Conservation (phyloP, 1,284 basidiomycete genomes). For the Coriolopsis trogii region DNA sequence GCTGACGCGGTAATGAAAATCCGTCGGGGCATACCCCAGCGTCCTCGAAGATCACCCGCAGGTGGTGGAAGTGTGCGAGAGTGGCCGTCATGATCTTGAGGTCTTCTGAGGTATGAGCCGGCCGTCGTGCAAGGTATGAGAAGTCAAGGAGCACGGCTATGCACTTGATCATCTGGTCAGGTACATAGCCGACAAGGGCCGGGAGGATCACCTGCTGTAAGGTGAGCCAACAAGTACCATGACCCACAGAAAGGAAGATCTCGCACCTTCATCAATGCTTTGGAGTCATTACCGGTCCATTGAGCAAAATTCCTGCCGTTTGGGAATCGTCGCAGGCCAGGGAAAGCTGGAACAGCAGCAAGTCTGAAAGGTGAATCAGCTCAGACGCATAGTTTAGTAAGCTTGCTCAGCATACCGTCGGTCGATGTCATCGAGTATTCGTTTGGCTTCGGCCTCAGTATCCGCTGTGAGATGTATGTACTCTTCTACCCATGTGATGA, state of each 20-base stretch:
- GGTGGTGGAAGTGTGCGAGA: constrained; percentile 12
- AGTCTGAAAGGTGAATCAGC: neutral
- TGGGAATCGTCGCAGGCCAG: constrained; percentile 19
- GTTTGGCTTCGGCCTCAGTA: neutral
- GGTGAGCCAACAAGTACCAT: neutral
- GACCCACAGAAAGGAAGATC: too few species aligned
- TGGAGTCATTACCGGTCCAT: constrained; percentile 27
- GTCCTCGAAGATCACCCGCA: constrained; percentile 8
- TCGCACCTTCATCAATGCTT: constrained; percentile 29
- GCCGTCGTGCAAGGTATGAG: constrained; percentile 14
- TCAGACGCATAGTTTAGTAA: neutral
- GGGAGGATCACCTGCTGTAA: constrained; percentile 13
- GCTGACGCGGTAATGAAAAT: constrained; percentile 23
- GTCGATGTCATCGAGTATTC: constrained; percentile 24
- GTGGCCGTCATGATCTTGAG: neutral
- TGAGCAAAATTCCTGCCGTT: constrained; percentile 22
- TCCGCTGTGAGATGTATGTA: neutral
- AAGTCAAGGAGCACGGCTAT: constrained; percentile 16
- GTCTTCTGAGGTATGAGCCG: neutral
- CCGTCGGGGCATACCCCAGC: constrained; percentile 7
- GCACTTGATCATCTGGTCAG: constrained; percentile 5
- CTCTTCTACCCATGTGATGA: constrained; percentile 13
- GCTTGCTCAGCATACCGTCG: constrained; percentile 14
- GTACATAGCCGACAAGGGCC: constrained; percentile 19
- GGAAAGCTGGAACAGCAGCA: constrained; percentile 13